phyloP scores from a whole-genome alignment of 805 yeast species.

The Candida loeiensis region DNA sequence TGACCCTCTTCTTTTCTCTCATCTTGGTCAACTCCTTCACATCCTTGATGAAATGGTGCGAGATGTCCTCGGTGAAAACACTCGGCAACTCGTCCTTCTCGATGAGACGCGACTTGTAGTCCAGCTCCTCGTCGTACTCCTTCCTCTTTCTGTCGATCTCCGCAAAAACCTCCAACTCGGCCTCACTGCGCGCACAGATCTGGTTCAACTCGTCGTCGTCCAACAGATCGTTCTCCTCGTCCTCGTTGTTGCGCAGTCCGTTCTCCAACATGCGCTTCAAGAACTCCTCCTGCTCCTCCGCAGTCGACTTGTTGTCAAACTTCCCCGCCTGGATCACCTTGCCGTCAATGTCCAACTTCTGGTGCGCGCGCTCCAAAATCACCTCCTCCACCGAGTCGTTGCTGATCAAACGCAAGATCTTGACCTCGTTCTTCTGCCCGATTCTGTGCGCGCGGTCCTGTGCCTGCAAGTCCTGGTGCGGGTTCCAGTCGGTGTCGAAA shows the following conservation, averaged over 20 bases:
- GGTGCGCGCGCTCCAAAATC: slow-evolving; percentile 77
- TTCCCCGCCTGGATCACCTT: slow-evolving; percentile 91
- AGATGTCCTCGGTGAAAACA: slow-evolving; percentile 25
- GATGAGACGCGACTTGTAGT: slow-evolving; percentile 19
- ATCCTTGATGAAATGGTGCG: slow-evolving; percentile 25
- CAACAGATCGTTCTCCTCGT: slow-evolving; percentile 52
- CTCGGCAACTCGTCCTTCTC: slow-evolving; percentile 25
- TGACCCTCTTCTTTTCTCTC: slow-evolving; percentile 27
- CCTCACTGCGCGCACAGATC: slow-evolving; percentile 64
- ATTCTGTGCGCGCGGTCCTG: slow-evolving; percentile 90
- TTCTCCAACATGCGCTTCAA: slow-evolving; percentile 69
- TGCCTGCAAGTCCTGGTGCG: slow-evolving; percentile 88
- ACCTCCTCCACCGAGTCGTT: slow-evolving; percentile 82
- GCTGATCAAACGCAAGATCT: slow-evolving; percentile 75
- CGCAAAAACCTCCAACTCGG: slow-evolving; percentile 53
- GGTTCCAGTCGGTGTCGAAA: slow-evolving; percentile 89
- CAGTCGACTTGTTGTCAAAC: slow-evolving; percentile 79
- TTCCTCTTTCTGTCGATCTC: slow-evolving; percentile 59
- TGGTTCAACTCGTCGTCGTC: slow-evolving; percentile 74
- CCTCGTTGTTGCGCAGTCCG: slow-evolving; percentile 53
- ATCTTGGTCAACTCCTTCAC: slow-evolving; percentile 22
- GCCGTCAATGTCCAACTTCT: slow-evolving; percentile 81
- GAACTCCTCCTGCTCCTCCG: slow-evolving; percentile 83
- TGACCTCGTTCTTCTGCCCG: slow-evolving; percentile 84
- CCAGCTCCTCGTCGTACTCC: slow-evolving; percentile 20